These are phyloP conservation scores for Corymbia maculata DNA, from an alignment of 345 rosid genomes.

Conservation along the genomic window DNA sequence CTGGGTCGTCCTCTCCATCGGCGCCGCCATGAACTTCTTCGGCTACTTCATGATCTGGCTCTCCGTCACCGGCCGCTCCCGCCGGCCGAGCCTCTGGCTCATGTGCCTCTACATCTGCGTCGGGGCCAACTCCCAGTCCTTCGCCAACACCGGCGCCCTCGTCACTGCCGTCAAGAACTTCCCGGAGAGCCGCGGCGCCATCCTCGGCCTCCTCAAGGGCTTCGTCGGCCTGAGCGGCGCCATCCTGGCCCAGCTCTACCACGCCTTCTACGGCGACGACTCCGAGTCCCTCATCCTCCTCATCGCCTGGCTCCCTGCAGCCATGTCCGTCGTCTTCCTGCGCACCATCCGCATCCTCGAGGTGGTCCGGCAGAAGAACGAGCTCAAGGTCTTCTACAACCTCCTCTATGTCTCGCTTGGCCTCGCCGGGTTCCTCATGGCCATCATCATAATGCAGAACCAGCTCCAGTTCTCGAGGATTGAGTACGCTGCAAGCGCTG, in stretches of 20 bases:
- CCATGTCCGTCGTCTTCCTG: constrained; percentile 14
- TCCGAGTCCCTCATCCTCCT: constrained; percentile 19
- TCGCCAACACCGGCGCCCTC: constrained; percentile 20
- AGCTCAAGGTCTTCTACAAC: constrained; percentile 14
- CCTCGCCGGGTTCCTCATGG: constrained; percentile 24
- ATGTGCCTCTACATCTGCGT: constrained; percentile 26
- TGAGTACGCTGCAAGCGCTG: constrained; percentile 5
- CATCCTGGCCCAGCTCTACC: constrained; percentile 17
- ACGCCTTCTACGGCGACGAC: constrained; percentile 21
- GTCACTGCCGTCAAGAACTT: constrained; percentile 23
- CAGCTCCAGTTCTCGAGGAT: constrained; percentile 1
- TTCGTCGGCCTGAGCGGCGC: constrained; percentile 29
- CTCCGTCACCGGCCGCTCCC: constrained; percentile 10
- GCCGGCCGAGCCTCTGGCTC: constrained; percentile 15
- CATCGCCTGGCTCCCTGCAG: constrained; percentile 30
- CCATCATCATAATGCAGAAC: constrained; percentile 18
- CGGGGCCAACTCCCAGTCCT: constrained; percentile 20
- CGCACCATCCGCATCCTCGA: constrained; percentile 14
- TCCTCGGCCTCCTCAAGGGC: constrained; percentile 19
- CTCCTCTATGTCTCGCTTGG: constrained; percentile 21
- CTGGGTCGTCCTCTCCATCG: constrained; percentile 21
- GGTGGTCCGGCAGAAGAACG: constrained; percentile 10
- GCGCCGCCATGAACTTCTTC: constrained; percentile 21
- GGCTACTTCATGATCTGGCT: constrained; percentile 37
- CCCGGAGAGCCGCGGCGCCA: constrained; percentile 19